Evolutionary conservation across 2,329 filamentous ascomycete species (phyloP), one percentile per base, ranked within the genome.

Genomic region (Stagonosporopsis rhizophila): DNA sequence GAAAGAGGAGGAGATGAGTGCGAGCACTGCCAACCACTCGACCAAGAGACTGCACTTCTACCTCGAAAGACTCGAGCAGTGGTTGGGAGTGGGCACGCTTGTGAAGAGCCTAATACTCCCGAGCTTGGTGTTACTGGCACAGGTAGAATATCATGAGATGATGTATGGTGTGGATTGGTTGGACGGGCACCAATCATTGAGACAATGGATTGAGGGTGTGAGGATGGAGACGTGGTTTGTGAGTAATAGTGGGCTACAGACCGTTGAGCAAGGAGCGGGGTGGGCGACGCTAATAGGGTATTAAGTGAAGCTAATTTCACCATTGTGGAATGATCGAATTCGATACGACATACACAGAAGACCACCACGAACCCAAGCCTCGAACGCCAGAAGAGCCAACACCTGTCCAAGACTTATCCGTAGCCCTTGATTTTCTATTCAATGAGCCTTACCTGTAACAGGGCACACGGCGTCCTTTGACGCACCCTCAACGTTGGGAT

Each of bases 391-490:
- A 30, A 22, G 12, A 28, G 6, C 30, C 20, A 14, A 23, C 30
- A 14, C 1, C 5, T 9, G 17, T 17, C 8, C 38, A 22, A 27
- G 15, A 20, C 22, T 38, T 12, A 17, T 34, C 27, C 8, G 12
- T 12, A 30, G 28, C 19, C 22, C 20, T 3, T 14, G 12, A 4
- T 2, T 2, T 11, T 25, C 7, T 11, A 3, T 2, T 12, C 30
- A 46, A 22, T 67, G 66, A 45, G 63, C 68, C 56, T 71, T 68
- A 6, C 77, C 77, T 20, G 75, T 77, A 49, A 80, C 78, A 9
- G 78, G 78, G 60, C 78, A 80, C 44, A 78, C 75, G 9, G 69
- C 65, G 2, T 67, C 77, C 19, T 74, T 60, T n/a, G 69, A 70
- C 15, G 75, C 74, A 4, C 70, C 68, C 37, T 72, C 55, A n/a